Base-by-base conservation (phyloP, 1,284 basidiomycete genomes). In the Mycena sp. region DNA sequence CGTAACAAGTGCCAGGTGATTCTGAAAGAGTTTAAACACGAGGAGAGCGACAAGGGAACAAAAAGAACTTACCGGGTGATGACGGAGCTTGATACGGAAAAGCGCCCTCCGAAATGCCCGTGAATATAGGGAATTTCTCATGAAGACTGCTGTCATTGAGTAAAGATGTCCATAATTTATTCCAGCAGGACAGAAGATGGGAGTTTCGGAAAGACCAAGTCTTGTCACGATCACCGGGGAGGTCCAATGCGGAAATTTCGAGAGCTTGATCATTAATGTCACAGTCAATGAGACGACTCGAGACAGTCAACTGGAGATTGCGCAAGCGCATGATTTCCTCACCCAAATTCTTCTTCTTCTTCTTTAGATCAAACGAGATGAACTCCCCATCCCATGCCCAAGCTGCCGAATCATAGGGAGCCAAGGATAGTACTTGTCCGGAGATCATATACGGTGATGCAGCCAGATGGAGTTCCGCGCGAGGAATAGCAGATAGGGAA, bases 371-470 rank as follows among this genome's bases (percentile, higher is more conserved):
- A n/a, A 60, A 60, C 17, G 25, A 25, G 28, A 60, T 21, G 19
- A 53, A 53, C 3, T 28, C 25, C 28, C 49, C 40, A 30, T 60
- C 50, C 58, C 58, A 60, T 14, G 51, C 50, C 49, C 49, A 60
- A 23, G 25, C 43, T 14, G 26, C 29, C n/a, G 26, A 12, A 21
- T 30, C 30, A 14, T 48, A 19, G 7, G 43, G 43, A 23, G 21
- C 23, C 9, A 44, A 4, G 7, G 9, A 44, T 6, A 44, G 14
- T 10, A 58, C 21, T 23, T 63, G 61, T 1, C 54, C 55, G 2
- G 41, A 38, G 2, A 64, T 41, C 6, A 35, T 44, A 37, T 59
- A 64, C 9, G 56, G 50, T 3, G 62, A 49, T 3, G n/a, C 7
- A 3, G 41, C 9, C 25, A 64, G 38, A 38, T 58, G 19, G 2